Evolutionary conservation across 768 basidiomycete genomes (phyloP), one percentile per base, ranked within the genome.

Genomic region (Mycena belliarum): DNA sequence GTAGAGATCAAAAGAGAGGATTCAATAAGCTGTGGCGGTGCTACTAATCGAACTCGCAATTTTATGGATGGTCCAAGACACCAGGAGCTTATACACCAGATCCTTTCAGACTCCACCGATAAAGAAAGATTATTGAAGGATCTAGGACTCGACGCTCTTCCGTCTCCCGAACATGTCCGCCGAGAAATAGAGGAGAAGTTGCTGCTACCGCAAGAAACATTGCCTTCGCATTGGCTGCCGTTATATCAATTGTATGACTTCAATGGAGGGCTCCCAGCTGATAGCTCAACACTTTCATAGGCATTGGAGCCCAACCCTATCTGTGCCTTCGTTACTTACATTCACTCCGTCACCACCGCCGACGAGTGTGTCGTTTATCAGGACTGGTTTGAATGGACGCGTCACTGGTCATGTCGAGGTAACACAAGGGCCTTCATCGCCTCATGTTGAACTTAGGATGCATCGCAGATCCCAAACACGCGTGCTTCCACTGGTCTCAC

Each of bases 381-480:
- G 93, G 21, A 73, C 85, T 18, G 94, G 94, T 23, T 74, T 96
- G n/a, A 79, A 87, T 65, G 93, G 93, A 45, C 81, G 81, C 48
- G 84, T 94, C 44, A 85, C 84, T 12, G 91, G 95, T 23, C 95
- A 95, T 77, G 71, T 75, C 23, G 95, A 97, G 76, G 93, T 89
- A 64, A 48, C n/a, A 40, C 24, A 60, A 28, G 25, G 28, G 52
- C 52, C 9, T 15, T 43, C 26, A 21, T 55, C n/a, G n/a, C n/a
- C n/a, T 18, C 48, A 18, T 49, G 51, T 24, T 44, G 18, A 38
- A n/a, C 32, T 32, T 37, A 52, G 32, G 33, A n/a, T 49, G 42
- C 41, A 41, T 58, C 33, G 25, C 58, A 93, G 90, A 79, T 76
- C 5, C 73, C 80, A 24, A 82, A 82, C 64, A 73, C 79, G 32